These are phyloP conservation scores for Claviceps sp. DNA, from an alignment of 2,329 filamentous ascomycete species.

Conservation along the genomic window DNA sequence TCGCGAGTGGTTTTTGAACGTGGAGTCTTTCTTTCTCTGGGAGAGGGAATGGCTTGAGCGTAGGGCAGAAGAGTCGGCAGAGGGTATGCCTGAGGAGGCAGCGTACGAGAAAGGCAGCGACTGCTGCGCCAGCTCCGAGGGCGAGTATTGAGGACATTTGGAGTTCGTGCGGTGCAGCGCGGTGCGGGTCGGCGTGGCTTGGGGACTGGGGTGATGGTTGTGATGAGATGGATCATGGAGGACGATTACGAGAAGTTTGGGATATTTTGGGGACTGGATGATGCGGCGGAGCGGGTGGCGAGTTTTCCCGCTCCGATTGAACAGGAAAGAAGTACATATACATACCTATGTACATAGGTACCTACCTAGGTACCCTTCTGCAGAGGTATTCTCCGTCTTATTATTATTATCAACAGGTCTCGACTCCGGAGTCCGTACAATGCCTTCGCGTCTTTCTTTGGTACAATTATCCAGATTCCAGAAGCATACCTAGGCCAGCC, in stretches of 20 bases:
- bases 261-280: constrained; percentile 16
- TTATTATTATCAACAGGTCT: no score
- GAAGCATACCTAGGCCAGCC: no score
- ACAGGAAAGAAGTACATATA: no score
- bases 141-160: constrained; percentile 31
- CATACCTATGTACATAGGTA: no score
- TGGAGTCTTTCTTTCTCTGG: no score
- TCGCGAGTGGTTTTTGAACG: no score
- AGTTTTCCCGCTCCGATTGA: constrained; percentile 11
- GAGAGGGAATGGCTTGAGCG: background rate
- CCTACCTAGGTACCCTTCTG: no score
- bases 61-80: background rate
- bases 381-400: no score
- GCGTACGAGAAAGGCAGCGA: constrained; percentile 38
- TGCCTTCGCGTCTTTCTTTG: no score
- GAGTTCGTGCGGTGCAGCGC: no score
- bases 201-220: background rate
- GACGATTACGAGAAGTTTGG: constrained; percentile 1
- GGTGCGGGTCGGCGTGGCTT: background rate
- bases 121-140: constrained; percentile 33
- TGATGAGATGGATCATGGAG: background rate
- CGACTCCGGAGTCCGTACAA: no score
- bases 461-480: no score
- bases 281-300: background rate
- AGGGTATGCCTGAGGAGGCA: background rate